A percentile compares a stretch with the other conserved stretches of the same genome.
Conservation (phyloP, 2,329 filamentous ascomycete genomes). For the Botryotinia narcissicola region DNA sequence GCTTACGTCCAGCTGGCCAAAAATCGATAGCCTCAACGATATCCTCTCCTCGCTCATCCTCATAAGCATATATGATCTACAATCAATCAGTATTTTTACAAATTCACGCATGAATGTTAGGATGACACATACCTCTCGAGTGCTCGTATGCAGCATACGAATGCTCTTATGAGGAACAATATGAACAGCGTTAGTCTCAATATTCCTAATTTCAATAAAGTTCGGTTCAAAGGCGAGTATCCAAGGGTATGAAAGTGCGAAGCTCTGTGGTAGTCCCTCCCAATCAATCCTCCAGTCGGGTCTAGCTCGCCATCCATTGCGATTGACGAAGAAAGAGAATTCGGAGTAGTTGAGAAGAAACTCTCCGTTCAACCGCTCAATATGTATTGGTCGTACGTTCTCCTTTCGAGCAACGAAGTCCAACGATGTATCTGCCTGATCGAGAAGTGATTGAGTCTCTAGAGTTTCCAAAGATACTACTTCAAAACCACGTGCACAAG, state of each 20-base stretch:
- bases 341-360: slow-evolving; percentile 98
- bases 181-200: slow-evolving; percentile 91
- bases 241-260: slow-evolving; percentile 94
- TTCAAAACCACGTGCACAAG: slow-evolving; percentile 92
- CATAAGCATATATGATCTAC: slow-evolving; percentile 95
- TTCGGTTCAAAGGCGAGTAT: slow-evolving; percentile 96
- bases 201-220: slow-evolving; percentile 94
- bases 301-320: slow-evolving; percentile 93
- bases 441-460: slow-evolving; percentile 95
- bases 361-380: slow-evolving; percentile 93
- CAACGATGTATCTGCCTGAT: slow-evolving; percentile 95
- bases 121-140: slow-evolving; percentile 73
- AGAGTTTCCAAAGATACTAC: slow-evolving; percentile 94
- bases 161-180: slow-evolving; percentile 97
- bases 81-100: slow-evolving; percentile 27
- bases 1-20: slow-evolving; percentile 54
- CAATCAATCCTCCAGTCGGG: slow-evolving; percentile 97
- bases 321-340: slow-evolving; percentile 98
- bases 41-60: slow-evolving; percentile 91
- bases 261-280: slow-evolving; percentile 90
- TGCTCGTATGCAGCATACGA: slow-evolving; percentile 94
- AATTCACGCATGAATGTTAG: slow-evolving; percentile 3
- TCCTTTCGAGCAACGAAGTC: slow-evolving; percentile 96
- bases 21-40: slow-evolving; percentile 95
- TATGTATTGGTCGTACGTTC: slow-evolving; percentile 91